phyloP scores from a whole-genome alignment of 805 yeast genomes.

The Myxozyma sirexii region DNA sequence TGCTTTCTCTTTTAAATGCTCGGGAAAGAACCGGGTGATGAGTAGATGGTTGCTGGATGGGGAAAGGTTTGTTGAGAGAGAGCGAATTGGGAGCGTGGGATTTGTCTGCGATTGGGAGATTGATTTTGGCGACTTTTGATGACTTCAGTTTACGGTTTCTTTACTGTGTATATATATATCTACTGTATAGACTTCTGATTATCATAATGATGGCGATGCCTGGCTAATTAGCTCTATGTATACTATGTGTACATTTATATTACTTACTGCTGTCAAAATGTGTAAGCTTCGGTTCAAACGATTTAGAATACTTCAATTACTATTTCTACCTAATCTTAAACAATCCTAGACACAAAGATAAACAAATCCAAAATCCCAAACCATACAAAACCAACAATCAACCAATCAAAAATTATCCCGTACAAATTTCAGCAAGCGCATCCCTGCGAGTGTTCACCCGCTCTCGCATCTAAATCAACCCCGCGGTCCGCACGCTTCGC shows the following conservation, averaged over 20 bases:
- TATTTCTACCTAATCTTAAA: background rate
- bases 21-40: background rate
- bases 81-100: constrained; percentile 7
- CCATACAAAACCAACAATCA: background rate
- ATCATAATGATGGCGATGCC: too few relatives aligned
- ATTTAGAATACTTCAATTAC: too few relatives aligned
- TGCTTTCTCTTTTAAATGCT: background rate
- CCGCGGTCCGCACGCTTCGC: constrained; percentile 30
- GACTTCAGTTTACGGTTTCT: too few relatives aligned
- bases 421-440: constrained; percentile 29
- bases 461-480: constrained; percentile 31
- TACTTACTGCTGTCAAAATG: too few relatives aligned
- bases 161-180: too few relatives aligned
- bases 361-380: background rate
- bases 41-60: background rate
- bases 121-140: too few relatives aligned
- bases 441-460: constrained; percentile 25
- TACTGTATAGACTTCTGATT: too few relatives aligned
- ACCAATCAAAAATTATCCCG: background rate
- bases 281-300: too few relatives aligned
- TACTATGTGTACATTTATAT: too few relatives aligned
- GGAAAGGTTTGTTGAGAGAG: background rate
- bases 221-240: too few relatives aligned
- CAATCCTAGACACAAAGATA: background rate
- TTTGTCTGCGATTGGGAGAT: background rate